Conservation (phyloP, 192 early-diverging fungal species). For the Gigaspora rosea region DNA sequence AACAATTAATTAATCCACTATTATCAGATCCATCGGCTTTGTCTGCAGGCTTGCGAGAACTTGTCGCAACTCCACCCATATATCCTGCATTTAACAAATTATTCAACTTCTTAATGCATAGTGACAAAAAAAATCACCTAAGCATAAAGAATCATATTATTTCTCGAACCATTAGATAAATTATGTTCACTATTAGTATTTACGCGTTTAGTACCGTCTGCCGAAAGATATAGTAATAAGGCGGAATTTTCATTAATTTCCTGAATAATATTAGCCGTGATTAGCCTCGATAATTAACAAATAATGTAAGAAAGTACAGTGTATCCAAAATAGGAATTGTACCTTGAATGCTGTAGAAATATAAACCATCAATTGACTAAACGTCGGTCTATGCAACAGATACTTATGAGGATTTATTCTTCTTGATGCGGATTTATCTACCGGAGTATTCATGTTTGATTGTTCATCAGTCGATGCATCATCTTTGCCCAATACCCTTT, state of each 20-base stretch:
- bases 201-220: slow-evolving; percentile 71
- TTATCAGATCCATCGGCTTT: slow-evolving; percentile 50
- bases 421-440: slow-evolving; percentile 42
- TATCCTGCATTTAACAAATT: slow-evolving; percentile 50
- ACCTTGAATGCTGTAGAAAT: slow-evolving; percentile 92
- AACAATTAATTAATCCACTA: slow-evolving; percentile 60
- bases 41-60: slow-evolving; percentile 62
- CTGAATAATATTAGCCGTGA: slow-evolving; percentile 27
- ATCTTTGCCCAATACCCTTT: neutral
- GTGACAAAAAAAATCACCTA: neutral
- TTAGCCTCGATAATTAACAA: neutral
- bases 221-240: slow-evolving; percentile 87
- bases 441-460: slow-evolving; percentile 29
- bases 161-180: slow-evolving; percentile 41
- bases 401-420: slow-evolving; percentile 80
- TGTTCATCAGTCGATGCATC: slow-evolving; percentile 37
- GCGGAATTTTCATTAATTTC: slow-evolving; percentile 88
- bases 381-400: slow-evolving; percentile 85
- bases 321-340: neutral
- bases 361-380: slow-evolving; percentile 90
- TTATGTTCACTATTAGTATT: slow-evolving; percentile 39
- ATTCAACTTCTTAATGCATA: neutral
- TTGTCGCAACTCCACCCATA: slow-evolving; percentile 74
- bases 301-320: neutral
- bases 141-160: neutral